phyloP scores from a whole-genome alignment of 352 stramenopile genomes.

The Globisporangium rhizosaccharum region DNA sequence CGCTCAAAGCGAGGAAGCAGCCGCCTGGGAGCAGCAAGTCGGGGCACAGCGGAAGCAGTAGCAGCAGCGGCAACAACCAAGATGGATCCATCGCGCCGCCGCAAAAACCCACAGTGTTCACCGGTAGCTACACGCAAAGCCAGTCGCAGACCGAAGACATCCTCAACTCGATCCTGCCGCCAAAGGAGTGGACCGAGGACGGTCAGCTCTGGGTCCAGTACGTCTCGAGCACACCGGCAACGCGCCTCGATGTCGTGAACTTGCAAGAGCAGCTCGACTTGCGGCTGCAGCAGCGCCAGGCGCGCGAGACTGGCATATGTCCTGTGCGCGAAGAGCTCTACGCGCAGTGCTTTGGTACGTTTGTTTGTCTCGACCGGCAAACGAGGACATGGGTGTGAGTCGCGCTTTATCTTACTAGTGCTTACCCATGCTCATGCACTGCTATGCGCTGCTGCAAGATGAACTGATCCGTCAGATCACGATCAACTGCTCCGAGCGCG shows the following conservation, averaged over 20 bases:
- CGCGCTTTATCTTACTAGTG: not conserved
- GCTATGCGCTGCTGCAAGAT: constrained; percentile 32
- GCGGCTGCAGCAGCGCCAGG: constrained; percentile 86
- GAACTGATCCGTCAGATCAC: constrained; percentile 92
- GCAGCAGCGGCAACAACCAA: constrained; percentile 14
- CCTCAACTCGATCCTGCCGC: constrained; percentile 88
- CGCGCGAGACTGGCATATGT: constrained; percentile 91
- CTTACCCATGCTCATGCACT: not conserved
- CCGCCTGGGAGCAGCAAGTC: constrained; percentile 7
- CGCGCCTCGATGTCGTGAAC: constrained; percentile 90
- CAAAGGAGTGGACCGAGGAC: constrained; percentile 87
- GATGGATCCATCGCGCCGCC: constrained; percentile 4
- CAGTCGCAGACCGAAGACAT: constrained; percentile 86
- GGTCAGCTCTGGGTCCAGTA: constrained; percentile 92
- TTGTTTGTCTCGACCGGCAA: not conserved
- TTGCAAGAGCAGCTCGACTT: constrained; percentile 89
- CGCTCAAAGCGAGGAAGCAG: constrained; percentile 46
- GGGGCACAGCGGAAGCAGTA: constrained; percentile 16
- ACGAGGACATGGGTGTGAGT: not conserved
- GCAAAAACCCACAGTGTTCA: constrained; percentile 60
- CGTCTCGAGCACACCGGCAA: constrained; percentile 88
- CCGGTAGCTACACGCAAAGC: constrained; percentile 47
- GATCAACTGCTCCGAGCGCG: constrained; percentile 90
- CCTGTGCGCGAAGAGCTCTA: constrained; percentile 91
- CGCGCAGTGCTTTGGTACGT: constrained; percentile 86